Evolutionary conservation across 1,284 basidiomycete genomes (phyloP), one percentile per base, ranked within the genome.

Genomic region (Tremellales sp.): DNA sequence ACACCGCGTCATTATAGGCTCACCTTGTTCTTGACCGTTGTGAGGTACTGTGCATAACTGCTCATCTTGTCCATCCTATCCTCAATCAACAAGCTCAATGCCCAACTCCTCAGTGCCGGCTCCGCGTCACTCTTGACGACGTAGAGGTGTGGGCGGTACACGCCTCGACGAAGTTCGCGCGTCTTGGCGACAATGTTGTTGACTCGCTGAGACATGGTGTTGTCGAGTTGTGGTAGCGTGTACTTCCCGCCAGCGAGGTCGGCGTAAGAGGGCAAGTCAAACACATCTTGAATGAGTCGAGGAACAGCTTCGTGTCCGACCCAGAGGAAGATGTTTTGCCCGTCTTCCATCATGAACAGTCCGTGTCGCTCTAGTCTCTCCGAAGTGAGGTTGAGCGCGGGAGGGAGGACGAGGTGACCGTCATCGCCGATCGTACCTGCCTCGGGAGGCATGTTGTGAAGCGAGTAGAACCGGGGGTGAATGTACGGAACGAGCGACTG

Each of bases 111-210:
- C 67, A 98, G 77, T 43, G 90, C 85, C 2, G 91, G 89, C 74
- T 98, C 96, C 49, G 92, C 94, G 64, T 98, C 96, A 71, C 96
- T 92, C 77, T 98, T 99, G 64, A 97, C 93, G 39, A 98, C 78
- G 70, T 97, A 98, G n/a, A 99, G 77, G 68, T 96, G 89, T 13
- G 91, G 89, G 67, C 86, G 85, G 74, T 97, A 98, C 3, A 87
- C 84, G 8, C 94, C 93, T 36, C 91, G 80, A 21, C 79, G 65
- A 41, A 73, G 49, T 75, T 96, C 91, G 17, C 92, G 80, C 27
- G 88, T 89, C 78, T 97, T 96, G 73, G 89, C 86, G 46, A 99
- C 77, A 61, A 99, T 82, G 1, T 90, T 90, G 65, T 91, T 94
- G 58, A 99, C 81, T 15, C 96, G 85, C 70, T 93, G 85, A 23